phyloP scores from a whole-genome alignment of 2,329 filamentous ascomycete species.

The Sclerotinia nivalis region DNA sequence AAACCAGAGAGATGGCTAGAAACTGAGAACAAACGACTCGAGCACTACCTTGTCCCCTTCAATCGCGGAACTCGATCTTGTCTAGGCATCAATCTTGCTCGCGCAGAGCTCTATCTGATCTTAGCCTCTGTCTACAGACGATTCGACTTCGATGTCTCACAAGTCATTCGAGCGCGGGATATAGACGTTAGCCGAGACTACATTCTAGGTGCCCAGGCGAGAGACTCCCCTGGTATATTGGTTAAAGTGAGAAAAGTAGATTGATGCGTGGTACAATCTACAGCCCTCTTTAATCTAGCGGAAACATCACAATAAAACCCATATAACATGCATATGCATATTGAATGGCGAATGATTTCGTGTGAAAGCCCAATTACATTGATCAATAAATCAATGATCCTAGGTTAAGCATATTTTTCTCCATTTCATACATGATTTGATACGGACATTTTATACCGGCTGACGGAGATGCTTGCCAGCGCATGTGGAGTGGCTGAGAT shows the following conservation, averaged over 20 bases:
- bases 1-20: constrained; percentile 46
- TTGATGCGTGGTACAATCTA: background rate
- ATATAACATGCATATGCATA: background rate
- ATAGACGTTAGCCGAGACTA: constrained; percentile 3
- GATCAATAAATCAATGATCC: background rate
- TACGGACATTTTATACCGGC: background rate
- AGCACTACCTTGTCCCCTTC: constrained; percentile 37
- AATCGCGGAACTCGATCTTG: constrained; percentile 36
- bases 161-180: background rate
- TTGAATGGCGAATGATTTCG: background rate
- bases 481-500: background rate
- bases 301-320: background rate
- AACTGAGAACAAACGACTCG: constrained; percentile 32
- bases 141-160: constrained; percentile 14
- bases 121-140: constrained; percentile 28
- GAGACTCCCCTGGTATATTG: background rate
- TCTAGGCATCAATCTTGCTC: constrained; percentile 38
- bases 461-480: background rate
- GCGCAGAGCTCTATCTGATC: constrained; percentile 39
- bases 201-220: constrained; percentile 5
- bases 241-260: background rate
- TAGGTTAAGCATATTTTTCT: background rate
- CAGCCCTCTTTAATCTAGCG: background rate
- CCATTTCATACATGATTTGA: background rate
- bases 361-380: too few species aligned